Percentiles rank a stretch among this genome's conserved stretches.
Conservation (phyloP, 2,329 filamentous ascomycete genomes). For the Alternaria conjuncta region DNA sequence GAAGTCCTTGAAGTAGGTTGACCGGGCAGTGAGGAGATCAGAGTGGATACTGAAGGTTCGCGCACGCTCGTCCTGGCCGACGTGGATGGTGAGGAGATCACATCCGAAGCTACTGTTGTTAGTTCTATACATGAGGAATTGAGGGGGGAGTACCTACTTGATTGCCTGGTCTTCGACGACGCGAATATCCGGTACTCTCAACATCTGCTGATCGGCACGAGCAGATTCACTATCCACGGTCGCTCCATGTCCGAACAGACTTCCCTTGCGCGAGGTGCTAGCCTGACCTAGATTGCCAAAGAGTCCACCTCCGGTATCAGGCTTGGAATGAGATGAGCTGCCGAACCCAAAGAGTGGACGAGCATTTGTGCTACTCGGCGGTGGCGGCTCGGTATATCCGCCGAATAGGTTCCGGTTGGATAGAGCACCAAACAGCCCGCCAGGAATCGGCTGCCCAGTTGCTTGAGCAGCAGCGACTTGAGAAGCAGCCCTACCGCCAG, state of each 20-base stretch:
- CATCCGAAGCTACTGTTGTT: background rate
- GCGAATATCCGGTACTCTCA: background rate
- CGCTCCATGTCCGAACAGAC: background rate
- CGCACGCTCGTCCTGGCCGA: background rate
- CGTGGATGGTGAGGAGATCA: background rate
- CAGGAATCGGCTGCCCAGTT: background rate
- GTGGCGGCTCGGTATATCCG: background rate
- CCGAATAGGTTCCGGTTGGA: background rate
- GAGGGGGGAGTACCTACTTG: background rate
- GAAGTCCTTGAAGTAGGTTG: background rate
- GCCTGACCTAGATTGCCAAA: background rate
- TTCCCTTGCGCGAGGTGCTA: background rate
- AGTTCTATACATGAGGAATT: background rate
- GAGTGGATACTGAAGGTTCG: background rate
- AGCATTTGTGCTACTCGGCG: background rate
- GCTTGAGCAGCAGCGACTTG: background rate
- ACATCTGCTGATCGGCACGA: background rate
- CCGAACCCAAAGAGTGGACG: background rate
- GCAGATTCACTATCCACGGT: background rate
- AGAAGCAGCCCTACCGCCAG: background rate
- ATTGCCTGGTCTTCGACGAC: background rate
- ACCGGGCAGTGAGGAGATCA: background rate
- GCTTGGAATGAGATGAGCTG: background rate
- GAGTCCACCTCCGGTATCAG: background rate
- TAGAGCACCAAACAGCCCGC: background rate